These are phyloP conservation scores for Colletotrichum spinosum DNA, from an alignment of 2,329 filamentous ascomycete species.

Conservation along the genomic window DNA sequence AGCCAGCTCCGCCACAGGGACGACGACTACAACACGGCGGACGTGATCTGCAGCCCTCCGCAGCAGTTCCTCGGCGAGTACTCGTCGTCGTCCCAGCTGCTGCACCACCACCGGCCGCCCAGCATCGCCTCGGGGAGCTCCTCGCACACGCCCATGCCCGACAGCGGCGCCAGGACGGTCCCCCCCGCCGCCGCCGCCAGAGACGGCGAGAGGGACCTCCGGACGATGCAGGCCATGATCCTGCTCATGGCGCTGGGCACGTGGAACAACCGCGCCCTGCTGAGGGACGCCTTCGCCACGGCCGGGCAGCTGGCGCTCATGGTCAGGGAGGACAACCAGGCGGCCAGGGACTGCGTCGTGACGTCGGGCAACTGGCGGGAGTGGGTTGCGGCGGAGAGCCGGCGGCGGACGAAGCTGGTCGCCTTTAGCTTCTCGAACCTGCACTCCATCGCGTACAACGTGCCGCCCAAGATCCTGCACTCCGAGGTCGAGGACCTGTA, in stretches of 20 bases:
- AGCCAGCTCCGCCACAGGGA: slow-evolving; percentile 53
- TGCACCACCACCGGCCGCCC: too few relatives aligned
- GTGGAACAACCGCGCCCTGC: too few relatives aligned
- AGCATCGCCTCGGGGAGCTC: too few relatives aligned
- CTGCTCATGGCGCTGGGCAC: too few relatives aligned
- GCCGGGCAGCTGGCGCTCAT: slow-evolving; percentile 64
- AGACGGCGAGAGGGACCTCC: too few relatives aligned
- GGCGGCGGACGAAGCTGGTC: slow-evolving; percentile 53
- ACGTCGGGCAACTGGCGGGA: slow-evolving; percentile 53
- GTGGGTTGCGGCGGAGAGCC: slow-evolving; percentile 53
- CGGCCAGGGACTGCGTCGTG: slow-evolving; percentile 32
- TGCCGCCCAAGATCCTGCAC: slow-evolving; percentile 67
- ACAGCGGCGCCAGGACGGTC: too few relatives aligned
- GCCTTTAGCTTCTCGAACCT: slow-evolving; percentile 65
- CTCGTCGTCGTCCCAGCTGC: slow-evolving; percentile 42
- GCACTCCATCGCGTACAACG: slow-evolving; percentile 71
- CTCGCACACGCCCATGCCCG: too few relatives aligned
- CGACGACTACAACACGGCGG: slow-evolving; percentile 56
- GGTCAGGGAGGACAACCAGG: slow-evolving; percentile 17
- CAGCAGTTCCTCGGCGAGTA: slow-evolving; percentile 5
- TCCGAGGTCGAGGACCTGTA: slow-evolving; percentile 65
- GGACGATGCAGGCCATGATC: too few relatives aligned
- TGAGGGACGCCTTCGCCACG: too few relatives aligned
- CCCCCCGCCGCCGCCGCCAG: too few relatives aligned
- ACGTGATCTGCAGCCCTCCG: slow-evolving; percentile 41